Conservation (phyloP, 2,329 filamentous ascomycete species). For the Fonsecaea nubica region DNA sequence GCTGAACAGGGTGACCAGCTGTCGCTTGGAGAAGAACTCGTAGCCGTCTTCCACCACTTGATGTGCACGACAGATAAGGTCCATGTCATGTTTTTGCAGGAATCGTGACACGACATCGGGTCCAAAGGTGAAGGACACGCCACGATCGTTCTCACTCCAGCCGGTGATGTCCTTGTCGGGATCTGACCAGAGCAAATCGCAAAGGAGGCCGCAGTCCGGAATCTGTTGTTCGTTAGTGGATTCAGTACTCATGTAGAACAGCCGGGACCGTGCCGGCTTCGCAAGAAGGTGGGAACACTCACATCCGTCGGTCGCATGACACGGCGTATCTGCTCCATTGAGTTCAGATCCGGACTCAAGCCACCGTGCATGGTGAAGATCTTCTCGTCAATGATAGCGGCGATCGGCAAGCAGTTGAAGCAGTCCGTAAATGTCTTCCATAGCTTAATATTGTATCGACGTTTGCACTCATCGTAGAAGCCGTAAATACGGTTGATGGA, state of each 20-base stretch:
- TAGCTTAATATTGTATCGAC: constrained; percentile 98
- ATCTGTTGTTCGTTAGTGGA: constrained; percentile 67
- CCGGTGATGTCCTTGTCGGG: constrained; percentile 99
- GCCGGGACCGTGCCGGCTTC: neutral
- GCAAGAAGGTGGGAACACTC: constrained; percentile 55
- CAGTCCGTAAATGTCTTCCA: constrained; percentile 99
- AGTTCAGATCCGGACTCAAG: constrained; percentile 95
- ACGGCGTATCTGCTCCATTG: constrained; percentile 99
- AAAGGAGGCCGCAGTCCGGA: constrained; percentile 94
- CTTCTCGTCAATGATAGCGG: constrained; percentile 99
- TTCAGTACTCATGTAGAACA: neutral
- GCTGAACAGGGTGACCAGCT: constrained; percentile 95
- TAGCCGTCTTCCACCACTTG: constrained; percentile 99
- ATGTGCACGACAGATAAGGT: constrained; percentile 97
- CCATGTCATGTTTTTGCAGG: constrained; percentile 99
- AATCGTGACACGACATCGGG: constrained; percentile 97
- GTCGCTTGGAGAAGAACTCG: constrained; percentile 99
- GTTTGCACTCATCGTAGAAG: constrained; percentile 99
- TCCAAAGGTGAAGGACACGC: constrained; percentile 98
- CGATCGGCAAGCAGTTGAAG: constrained; percentile 98
- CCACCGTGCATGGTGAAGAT: constrained; percentile 99
- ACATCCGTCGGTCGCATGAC: constrained; percentile 99
- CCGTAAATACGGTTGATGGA: constrained; percentile 99
- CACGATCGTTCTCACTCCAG: constrained; percentile 98
- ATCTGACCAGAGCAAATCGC: constrained; percentile 97